A percentile compares a stretch with the other conserved stretches of the same genome.
Evolutionary conservation across 2,329 filamentous ascomycete genomes (phyloP).

Genomic region (Penicillium decumbens): DNA sequence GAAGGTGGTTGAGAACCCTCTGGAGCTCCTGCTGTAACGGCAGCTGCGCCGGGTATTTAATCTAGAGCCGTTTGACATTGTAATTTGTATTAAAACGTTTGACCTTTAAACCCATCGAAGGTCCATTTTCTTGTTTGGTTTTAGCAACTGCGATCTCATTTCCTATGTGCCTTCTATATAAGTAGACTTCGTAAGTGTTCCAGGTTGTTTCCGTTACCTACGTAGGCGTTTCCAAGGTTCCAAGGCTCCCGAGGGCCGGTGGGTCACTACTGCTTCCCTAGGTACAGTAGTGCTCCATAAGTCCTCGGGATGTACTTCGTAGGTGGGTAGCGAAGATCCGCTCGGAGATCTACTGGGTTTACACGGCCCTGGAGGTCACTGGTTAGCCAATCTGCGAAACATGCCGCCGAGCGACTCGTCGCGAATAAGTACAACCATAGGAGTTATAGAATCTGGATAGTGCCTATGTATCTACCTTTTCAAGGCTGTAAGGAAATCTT

Average conservation of each 20-base stretch:
- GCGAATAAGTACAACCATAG: no score
- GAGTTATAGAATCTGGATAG: no score
- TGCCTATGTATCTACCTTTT: no score
- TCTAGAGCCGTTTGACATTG: conserved; percentile 9
- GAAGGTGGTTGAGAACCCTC: conserved; percentile 94
- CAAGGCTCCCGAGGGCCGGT: background rate
- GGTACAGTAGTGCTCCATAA: no score
- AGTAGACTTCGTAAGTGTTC: background rate
- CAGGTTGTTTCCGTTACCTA: background rate
- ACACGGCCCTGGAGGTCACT: background rate
- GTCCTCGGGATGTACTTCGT: background rate
- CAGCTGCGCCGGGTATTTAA: conserved; percentile 2
- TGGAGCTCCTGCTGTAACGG: conserved; percentile 81
- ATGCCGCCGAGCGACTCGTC: background rate
- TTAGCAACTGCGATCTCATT: conserved; percentile 32
- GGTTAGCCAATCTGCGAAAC: background rate
- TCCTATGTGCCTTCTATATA: conserved; percentile 13
- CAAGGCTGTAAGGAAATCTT: no score
- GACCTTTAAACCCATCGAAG: conserved; percentile 25
- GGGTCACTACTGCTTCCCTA: background rate
- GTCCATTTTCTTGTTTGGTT: conserved; percentile 27
- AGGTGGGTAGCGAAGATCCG: background rate
- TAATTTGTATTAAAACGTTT: conserved; percentile 40
- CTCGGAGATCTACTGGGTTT: background rate
- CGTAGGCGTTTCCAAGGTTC: background rate